Evolutionary conservation across 2,329 filamentous ascomycete genomes (phyloP).

Genomic region (Arachnomyces sp.): DNA sequence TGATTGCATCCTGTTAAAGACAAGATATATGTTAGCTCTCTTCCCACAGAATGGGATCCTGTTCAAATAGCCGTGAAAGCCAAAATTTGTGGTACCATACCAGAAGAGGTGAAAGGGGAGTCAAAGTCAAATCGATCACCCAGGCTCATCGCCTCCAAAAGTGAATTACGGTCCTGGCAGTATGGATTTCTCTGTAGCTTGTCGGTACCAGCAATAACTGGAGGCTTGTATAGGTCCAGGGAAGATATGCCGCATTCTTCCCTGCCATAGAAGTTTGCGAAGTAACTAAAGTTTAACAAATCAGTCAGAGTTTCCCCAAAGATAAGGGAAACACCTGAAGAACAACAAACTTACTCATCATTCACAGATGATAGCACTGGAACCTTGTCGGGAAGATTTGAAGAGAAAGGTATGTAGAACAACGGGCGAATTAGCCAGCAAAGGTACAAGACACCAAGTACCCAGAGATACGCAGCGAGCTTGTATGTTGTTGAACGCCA

Average conservation of each 20-base stretch:
- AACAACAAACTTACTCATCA: constrained; percentile 18
- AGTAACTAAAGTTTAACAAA: constrained; percentile 19
- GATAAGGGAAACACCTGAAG: neutral
- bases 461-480: constrained; percentile 33
- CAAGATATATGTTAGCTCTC: constrained; percentile 1
- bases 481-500: constrained; percentile 37
- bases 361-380: neutral
- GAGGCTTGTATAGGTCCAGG: constrained; percentile 26
- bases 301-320: neutral
- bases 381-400: neutral
- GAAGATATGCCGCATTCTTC: constrained; percentile 31
- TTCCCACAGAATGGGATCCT: too few species aligned
- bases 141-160: constrained; percentile 34
- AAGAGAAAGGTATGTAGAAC: neutral
- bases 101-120: constrained; percentile 30
- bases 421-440: constrained; percentile 28
- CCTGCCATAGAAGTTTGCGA: constrained; percentile 27
- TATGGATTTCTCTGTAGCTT: constrained; percentile 15
- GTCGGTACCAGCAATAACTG: constrained; percentile 12
- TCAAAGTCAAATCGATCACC: constrained; percentile 36
- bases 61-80: too few species aligned
- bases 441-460: constrained; percentile 32
- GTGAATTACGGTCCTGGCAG: constrained; percentile 26
- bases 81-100: constrained; percentile 14
- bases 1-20: constrained; percentile 30